These are phyloP conservation scores for Kernera saxatilis DNA, from an alignment of 345 rosid species.

Conservation along the genomic window DNA sequence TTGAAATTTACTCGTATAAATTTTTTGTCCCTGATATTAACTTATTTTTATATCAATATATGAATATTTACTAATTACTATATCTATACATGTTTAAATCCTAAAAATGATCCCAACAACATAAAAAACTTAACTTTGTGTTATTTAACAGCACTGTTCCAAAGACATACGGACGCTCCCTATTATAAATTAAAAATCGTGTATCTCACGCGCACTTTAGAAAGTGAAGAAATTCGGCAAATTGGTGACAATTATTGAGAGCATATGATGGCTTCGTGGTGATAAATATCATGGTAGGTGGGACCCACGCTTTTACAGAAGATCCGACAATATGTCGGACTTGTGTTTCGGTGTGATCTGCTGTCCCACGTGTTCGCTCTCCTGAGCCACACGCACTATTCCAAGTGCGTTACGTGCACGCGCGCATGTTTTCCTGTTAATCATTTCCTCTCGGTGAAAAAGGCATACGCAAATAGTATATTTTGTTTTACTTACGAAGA, in stretches of 20 bases:
- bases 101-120: no score
- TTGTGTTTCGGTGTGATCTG: constrained; percentile 19
- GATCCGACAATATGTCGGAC: constrained; percentile 30
- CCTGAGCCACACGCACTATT: neutral
- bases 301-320: constrained; percentile 15
- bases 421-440: constrained; percentile 18
- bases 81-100: no score
- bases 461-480: no score
- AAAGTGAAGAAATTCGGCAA: neutral
- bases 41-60: no score
- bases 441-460: constrained; percentile 5
- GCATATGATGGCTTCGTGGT: constrained; percentile 10
- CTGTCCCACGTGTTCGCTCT: constrained; percentile 24
- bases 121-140: no score
- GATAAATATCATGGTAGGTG: neutral
- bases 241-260: constrained; percentile 21
- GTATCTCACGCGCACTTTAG: neutral
- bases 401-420: constrained; percentile 2
- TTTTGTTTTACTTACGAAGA: no score
- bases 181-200: neutral
- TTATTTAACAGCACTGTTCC: neutral
- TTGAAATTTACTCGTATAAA: no score
- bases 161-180: no score
- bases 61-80: no score
- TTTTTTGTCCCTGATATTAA: no score